These are phyloP conservation scores for Bondarzewia mesenterica DNA, from an alignment of 1,284 basidiomycete genomes.

Conservation along the genomic window DNA sequence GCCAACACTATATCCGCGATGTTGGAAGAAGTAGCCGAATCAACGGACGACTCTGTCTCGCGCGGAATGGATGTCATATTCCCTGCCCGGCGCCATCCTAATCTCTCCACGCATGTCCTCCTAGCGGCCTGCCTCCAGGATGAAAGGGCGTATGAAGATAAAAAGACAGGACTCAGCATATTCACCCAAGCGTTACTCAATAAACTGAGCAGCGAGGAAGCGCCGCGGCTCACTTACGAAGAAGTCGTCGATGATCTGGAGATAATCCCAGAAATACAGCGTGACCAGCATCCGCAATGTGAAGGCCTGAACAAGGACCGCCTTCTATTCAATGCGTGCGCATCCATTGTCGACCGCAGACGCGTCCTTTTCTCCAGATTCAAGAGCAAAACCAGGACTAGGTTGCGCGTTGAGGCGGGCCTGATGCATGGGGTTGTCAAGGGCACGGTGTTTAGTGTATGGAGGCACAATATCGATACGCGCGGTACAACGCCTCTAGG, in stretches of 20 bases:
- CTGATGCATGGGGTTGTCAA: constrained; percentile 7
- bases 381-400: not conserved
- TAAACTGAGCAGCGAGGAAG: not conserved
- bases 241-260: not conserved
- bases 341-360: not conserved
- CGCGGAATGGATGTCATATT: not conserved
- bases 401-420: constrained; percentile 6
- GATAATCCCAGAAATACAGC: not conserved
- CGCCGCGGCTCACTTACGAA: not conserved
- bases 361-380: not conserved
- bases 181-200: not conserved
- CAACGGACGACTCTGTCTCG: not conserved
- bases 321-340: constrained; percentile 6
- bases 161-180: not conserved
- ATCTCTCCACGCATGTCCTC: constrained; percentile 9
- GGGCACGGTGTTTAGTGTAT: constrained; percentile 6
- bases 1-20: not conserved
- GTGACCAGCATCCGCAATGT: constrained; percentile 11
- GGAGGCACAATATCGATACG: not conserved
- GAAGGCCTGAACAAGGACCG: constrained; percentile 9
- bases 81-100: not conserved
- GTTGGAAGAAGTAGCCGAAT: not conserved
- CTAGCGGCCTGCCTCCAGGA: constrained; percentile 9
- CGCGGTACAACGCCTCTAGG: not conserved
- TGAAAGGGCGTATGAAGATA: constrained; percentile 5